Base-by-base conservation (phyloP, 805 yeast species). In the Tetrapisispora taiwanensis region DNA sequence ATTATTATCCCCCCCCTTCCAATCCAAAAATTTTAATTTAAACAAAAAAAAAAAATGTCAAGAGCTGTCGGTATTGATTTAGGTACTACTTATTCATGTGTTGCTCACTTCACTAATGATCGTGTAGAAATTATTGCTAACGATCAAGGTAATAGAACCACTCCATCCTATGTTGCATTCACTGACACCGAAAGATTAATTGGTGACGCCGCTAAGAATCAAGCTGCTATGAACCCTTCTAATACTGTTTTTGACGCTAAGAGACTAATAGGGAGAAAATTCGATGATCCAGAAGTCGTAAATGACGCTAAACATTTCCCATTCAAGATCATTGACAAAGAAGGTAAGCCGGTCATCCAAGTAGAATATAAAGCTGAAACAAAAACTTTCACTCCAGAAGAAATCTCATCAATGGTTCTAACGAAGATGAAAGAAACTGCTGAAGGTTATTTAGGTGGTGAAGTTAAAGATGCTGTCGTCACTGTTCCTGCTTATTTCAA, bases 101-200 rank as follows among this genome's bases (percentile, higher is more conserved):
- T 88, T 51, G 96, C 95, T 58, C 94, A 87, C 64, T 87, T 87
- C 75, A 75, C 87, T 59, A 84, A 84, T 63, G 94, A 90, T 56
- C 76, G 84, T 65, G 97, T 89, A 43, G 97, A 89, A 71, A 89
- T 88, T 68, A 84, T 88, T 65, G 95, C 97, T 61, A 88, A 88
- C 67, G 97, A 89, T 69, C 97, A 88, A 75, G 97, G 97, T 80
- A 88, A 88, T 79, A 86, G 97, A 77, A 88, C 89, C 48, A 89
- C 97, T 46, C 96, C 97, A 46, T 89, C 96, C 28, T 89, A 83
- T 66, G 97, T 89, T 46, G 95, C 95, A 36, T 88, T 88, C 74
- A 85, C 95, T 44, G 92, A 84, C 55, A 78, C 84, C 45, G 97
- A 88, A 75, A 81, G 96, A 72, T 75, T 87, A 60, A 85, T 87